A percentile compares a stretch with the other conserved stretches of the same genome.
Conservation (phyloP, 192 early-diverging fungal species). For the Piromyces sp. region DNA sequence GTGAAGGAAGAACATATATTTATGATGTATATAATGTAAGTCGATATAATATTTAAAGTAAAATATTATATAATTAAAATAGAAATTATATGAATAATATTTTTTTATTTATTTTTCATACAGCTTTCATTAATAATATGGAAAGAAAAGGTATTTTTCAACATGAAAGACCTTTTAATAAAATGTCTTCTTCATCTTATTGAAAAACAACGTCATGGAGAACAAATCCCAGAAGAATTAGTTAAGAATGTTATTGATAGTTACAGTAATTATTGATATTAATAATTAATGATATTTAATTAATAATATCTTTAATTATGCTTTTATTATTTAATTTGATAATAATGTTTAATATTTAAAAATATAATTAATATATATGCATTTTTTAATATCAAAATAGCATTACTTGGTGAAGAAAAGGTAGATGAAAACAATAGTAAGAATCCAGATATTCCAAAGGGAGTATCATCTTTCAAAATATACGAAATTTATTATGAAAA, state of each 20-base stretch:
- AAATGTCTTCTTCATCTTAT: slow-evolving; percentile 62
- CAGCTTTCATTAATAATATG: slow-evolving; percentile 70
- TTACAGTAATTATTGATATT: slow-evolving; percentile 40
- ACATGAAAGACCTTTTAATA: slow-evolving; percentile 51
- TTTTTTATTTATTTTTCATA: neutral
- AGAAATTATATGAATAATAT: too few relatives aligned
- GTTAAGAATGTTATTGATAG: slow-evolving; percentile 81
- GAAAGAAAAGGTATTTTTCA: slow-evolving; percentile 60
- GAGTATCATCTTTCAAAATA: slow-evolving; percentile 19
- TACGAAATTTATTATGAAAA: slow-evolving; percentile 76
- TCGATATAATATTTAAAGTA: slow-evolving; percentile 2
- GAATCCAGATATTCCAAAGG: neutral
- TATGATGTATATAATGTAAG: slow-evolving; percentile 86
- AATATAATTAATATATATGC: too few relatives aligned
- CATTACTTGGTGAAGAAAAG: neutral
- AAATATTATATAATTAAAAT: too few relatives aligned
- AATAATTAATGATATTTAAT: too few relatives aligned
- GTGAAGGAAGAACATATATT: slow-evolving; percentile 72
- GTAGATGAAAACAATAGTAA: neutral
- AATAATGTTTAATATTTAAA: too few relatives aligned
- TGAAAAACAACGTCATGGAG: slow-evolving; percentile 67
- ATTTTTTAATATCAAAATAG: too few relatives aligned
- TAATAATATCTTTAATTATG: too few relatives aligned
- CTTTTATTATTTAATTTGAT: too few relatives aligned
- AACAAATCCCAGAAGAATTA: slow-evolving; percentile 67